Evolutionary conservation across 768 basidiomycete species (phyloP), one percentile per base, ranked within the genome.

Genomic region (Hygrophoropsis aurantiaca): DNA sequence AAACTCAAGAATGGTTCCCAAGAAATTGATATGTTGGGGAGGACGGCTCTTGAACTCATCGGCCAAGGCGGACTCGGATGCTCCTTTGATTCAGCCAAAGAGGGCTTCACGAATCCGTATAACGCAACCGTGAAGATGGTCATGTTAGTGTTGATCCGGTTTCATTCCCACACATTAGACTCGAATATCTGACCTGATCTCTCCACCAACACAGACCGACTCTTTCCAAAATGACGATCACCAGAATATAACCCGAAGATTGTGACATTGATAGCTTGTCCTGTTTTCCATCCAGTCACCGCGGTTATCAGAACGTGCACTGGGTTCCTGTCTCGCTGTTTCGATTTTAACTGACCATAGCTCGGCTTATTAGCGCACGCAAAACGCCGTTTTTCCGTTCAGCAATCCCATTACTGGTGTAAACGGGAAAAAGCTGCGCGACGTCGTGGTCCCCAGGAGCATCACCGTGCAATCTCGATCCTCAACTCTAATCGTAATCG

Each of bases 381-480:
- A 41, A 71, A 71, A 74, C 44, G 53, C 56, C 15, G 46, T 75
- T 8, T 55, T 80, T 2, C 78, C 79, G 8, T 63, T 80, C 6
- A 67, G 61, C 0, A 54, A 52, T 4, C 73, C 74, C 0, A 57
- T 79, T 33, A 49, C 49, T 23, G 70, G 70, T 2, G 21, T 55
- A 2, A 64, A 75, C 52, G 75, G 75, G 9, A 47, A 56, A 18
- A 55, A 65, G 5, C 62, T 77, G 15, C 42, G 54, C 9, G 67
- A 72, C 41, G 57, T 79, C 11, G 40, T 61, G 2, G 52, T 80
- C 11, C 71, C 71, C 0, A 67, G 65, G 19, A 76, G 73, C 26
- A 78, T 77, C 3, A 78, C 68, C 1, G 36, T 80, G 74, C 80
- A 34, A 64, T 80, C 27, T 68, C 74, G 1, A 74, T 81, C 34